Evolutionary conservation across 257 asterid species (phyloP).

Genomic region (Avicennia marina): DNA sequence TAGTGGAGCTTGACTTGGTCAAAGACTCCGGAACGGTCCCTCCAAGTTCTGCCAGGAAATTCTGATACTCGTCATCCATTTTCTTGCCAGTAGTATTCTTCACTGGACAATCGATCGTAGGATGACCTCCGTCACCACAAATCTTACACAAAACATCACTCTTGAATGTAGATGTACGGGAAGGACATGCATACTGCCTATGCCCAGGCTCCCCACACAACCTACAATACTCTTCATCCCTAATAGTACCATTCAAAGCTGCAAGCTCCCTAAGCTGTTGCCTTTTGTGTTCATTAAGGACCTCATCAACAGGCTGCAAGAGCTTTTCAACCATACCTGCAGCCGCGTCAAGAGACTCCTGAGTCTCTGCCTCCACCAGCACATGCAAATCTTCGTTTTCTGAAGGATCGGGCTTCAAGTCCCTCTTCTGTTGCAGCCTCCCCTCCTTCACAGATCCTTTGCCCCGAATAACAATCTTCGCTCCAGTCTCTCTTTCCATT

Average conservation of each 20-base stretch:
- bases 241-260: slow-evolving; percentile 89
- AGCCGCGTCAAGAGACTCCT: slow-evolving; percentile 90
- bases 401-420: slow-evolving; percentile 72
- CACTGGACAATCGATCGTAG: slow-evolving; percentile 91
- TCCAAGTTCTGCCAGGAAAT: slow-evolving; percentile 88
- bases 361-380: slow-evolving; percentile 91
- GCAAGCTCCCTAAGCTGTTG: slow-evolving; percentile 98
- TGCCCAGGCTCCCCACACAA: slow-evolving; percentile 97
- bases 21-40: slow-evolving; percentile 76
- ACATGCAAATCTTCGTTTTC: slow-evolving; percentile 98
- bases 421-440: slow-evolving; percentile 86
- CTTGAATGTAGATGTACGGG: slow-evolving; percentile 76
- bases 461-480: slow-evolving; percentile 93
- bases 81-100: slow-evolving; percentile 92
- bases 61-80: slow-evolving; percentile 98
- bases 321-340: slow-evolving; percentile 96
- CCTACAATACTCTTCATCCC: slow-evolving; percentile 92
- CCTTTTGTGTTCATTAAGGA: slow-evolving; percentile 92
- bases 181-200: slow-evolving; percentile 89
- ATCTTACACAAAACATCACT: slow-evolving; percentile 88
- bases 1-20: slow-evolving; percentile 42
- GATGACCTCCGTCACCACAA: slow-evolving; percentile 99
- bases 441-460: slow-evolving; percentile 96
- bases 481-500: slow-evolving; percentile 95
- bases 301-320: slow-evolving; percentile 96